Conservation (phyloP, 2,329 filamentous ascomycete genomes). For the Claviceps quebecensis region DNA sequence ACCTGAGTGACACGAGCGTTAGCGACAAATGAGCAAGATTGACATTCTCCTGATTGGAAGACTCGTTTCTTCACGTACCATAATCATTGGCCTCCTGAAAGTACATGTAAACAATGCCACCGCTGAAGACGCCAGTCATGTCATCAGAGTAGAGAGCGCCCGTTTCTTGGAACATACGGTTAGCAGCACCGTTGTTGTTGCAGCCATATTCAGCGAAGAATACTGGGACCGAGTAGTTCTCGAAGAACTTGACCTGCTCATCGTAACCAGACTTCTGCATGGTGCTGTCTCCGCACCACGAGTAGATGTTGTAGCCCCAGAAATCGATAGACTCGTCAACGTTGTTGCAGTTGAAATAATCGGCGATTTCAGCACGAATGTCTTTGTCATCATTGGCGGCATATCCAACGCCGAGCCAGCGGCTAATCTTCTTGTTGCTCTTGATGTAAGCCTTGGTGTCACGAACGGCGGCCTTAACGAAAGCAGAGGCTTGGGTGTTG, state of each 20-base stretch:
- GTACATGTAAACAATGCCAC: constrained; percentile 98
- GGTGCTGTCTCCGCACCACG: constrained; percentile 83
- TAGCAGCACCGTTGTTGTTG: constrained; percentile 51
- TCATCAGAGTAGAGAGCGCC: constrained; percentile 60
- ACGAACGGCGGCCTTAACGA: constrained; percentile 93
- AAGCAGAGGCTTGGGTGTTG: constrained; percentile 85
- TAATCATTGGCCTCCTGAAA: constrained; percentile 85
- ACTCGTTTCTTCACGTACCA: constrained; percentile 32
- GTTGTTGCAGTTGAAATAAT: constrained; percentile 86
- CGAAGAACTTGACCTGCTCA: constrained; percentile 73
- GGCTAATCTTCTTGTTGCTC: constrained; percentile 62
- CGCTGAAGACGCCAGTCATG: constrained; percentile 83
- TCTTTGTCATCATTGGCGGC: constrained; percentile 84
- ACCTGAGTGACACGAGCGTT: constrained; percentile 26
- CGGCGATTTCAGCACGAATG: constrained; percentile 67
- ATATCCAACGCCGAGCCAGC: constrained; percentile 80
- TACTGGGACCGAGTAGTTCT: constrained; percentile 77
- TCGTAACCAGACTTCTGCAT: constrained; percentile 68
- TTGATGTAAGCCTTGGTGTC: constrained; percentile 94
- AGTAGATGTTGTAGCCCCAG: constrained; percentile 99
- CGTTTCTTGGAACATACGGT: constrained; percentile 77
- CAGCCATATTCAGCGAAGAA: constrained; percentile 99
- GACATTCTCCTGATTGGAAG: background rate
- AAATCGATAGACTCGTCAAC: constrained; percentile 66
- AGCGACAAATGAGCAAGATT: background rate